Conservation (phyloP, 345 rosid genomes). For the Diplotaxis tenuifolia region DNA sequence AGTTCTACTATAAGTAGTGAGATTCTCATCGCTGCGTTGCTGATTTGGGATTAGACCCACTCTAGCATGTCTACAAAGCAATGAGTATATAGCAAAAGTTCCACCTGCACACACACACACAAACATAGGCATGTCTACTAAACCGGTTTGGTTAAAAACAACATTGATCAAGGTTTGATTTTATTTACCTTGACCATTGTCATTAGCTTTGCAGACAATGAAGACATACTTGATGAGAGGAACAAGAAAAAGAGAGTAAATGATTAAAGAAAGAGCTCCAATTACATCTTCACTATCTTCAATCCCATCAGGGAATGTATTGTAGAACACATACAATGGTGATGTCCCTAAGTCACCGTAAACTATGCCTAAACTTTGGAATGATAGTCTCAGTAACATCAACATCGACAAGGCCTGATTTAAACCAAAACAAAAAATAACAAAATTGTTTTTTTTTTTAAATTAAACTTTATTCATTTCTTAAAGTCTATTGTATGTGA, state of each 20-base stretch:
- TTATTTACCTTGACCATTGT: slow-evolving; percentile 65
- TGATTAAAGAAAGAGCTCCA: slow-evolving; percentile 71
- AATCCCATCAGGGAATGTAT: slow-evolving; percentile 63
- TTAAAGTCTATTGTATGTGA: neutral
- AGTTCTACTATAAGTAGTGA: slow-evolving; percentile 89
- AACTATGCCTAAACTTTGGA: slow-evolving; percentile 76
- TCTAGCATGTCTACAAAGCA: slow-evolving; percentile 95
- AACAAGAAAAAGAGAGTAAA: slow-evolving; percentile 66
- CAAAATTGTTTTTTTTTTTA: neutral
- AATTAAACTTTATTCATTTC: neutral
- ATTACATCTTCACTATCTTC: slow-evolving; percentile 56
- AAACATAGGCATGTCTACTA: neutral
- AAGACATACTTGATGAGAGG: slow-evolving; percentile 79
- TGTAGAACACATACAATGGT: slow-evolving; percentile 72
- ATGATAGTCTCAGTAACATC: slow-evolving; percentile 58
- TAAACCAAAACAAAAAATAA: neutral
- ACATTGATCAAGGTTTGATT: neutral
- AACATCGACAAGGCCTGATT: slow-evolving; percentile 47
- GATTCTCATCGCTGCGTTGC: slow-evolving; percentile 84
- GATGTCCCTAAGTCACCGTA: slow-evolving; percentile 81
- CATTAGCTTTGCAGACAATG: slow-evolving; percentile 73
- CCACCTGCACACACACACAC: slow-evolving; percentile 58
- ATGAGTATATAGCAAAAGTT: slow-evolving; percentile 85
- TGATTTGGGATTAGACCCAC: slow-evolving; percentile 88
- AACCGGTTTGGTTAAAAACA: neutral